Conservation (phyloP, 1,284 basidiomycete genomes). For the Fomitopsis pinicola region DNA sequence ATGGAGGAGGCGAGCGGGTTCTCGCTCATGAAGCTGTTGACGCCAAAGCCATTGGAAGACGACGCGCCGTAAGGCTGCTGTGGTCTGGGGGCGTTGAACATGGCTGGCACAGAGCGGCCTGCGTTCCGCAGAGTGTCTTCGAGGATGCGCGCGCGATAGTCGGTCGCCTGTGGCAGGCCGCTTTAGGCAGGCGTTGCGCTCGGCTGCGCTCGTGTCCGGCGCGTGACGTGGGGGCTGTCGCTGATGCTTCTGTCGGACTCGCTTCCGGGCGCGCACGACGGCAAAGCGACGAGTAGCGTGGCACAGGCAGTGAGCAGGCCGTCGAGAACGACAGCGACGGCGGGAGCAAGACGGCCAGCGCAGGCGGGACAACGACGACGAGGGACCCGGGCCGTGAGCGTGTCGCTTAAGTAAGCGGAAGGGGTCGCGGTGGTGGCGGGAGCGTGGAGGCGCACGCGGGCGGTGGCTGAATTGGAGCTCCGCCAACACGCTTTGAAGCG, state of each 20-base stretch:
- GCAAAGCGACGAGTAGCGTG: neutral
- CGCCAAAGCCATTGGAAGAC: constrained; percentile 55
- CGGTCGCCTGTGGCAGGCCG: neutral
- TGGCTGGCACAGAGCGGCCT: constrained; percentile 20
- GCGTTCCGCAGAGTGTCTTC: neutral
- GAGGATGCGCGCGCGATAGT: neutral
- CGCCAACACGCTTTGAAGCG: constrained; percentile 25
- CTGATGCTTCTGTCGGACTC: neutral
- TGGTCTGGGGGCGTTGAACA: constrained; percentile 78
- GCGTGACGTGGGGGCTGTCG: neutral
- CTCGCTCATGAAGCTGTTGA: constrained; percentile 64
- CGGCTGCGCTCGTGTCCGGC: neutral
- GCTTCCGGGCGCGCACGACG: neutral
- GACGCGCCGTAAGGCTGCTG: constrained; percentile 59
- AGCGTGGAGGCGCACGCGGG: neutral
- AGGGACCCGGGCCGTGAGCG: neutral
- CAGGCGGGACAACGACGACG: neutral
- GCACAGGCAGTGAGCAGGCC: neutral
- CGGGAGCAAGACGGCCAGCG: neutral
- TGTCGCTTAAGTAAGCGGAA: constrained; percentile 3
- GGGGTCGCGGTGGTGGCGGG: constrained; percentile 17
- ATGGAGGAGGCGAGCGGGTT: constrained; percentile 72
- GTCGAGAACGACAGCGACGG: neutral
- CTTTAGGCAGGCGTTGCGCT: neutral
- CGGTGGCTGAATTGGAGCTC: constrained; percentile 17